Conservation (phyloP, 371 early-diverging fungal species). For the Blakeslea trispora region DNA sequence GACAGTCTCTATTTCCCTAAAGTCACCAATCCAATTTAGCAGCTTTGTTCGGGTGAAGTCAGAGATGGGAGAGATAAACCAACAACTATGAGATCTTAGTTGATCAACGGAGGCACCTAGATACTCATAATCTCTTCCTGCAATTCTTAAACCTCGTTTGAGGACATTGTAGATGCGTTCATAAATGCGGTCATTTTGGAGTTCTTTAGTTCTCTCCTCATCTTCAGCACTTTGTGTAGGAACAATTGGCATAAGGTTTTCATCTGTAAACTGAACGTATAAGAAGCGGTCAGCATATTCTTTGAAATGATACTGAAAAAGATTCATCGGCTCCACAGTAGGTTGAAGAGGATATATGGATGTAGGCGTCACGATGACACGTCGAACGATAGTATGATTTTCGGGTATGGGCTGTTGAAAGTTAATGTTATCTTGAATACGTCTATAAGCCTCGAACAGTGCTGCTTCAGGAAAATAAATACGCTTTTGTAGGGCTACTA, state of each 20-base stretch:
- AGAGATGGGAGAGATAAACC: conserved; percentile 60
- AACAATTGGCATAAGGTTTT: conserved; percentile 44
- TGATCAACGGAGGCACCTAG: conserved; percentile 68
- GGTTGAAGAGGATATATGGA: conserved; percentile 56
- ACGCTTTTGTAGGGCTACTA: conserved; percentile 32
- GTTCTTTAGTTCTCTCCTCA: background rate
- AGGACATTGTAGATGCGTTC: conserved; percentile 49
- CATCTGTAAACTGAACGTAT: conserved; percentile 75
- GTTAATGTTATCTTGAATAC: conserved; percentile 7
- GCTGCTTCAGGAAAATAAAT: conserved; percentile 34
- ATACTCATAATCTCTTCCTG: conserved; percentile 63
- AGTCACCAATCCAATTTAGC: conserved; percentile 69
- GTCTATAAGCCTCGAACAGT: conserved; percentile 10
- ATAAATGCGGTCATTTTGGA: conserved; percentile 35
- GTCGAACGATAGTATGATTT: conserved; percentile 8
- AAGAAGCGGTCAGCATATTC: conserved; percentile 60
- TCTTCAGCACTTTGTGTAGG: conserved; percentile 9
- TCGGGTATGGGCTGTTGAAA: conserved; percentile 17
- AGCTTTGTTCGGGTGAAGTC: conserved; percentile 49
- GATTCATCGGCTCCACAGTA: conserved; percentile 57
- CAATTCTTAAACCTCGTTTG: conserved; percentile 57
- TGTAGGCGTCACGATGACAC: conserved; percentile 61
- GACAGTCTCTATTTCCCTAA: conserved; percentile 56
- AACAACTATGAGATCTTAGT: conserved; percentile 66
- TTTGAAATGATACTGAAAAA: conserved; percentile 56